These are phyloP conservation scores for Platanthera guangdongensis DNA, from an alignment of 106 monocot species.

Conservation along the genomic window DNA sequence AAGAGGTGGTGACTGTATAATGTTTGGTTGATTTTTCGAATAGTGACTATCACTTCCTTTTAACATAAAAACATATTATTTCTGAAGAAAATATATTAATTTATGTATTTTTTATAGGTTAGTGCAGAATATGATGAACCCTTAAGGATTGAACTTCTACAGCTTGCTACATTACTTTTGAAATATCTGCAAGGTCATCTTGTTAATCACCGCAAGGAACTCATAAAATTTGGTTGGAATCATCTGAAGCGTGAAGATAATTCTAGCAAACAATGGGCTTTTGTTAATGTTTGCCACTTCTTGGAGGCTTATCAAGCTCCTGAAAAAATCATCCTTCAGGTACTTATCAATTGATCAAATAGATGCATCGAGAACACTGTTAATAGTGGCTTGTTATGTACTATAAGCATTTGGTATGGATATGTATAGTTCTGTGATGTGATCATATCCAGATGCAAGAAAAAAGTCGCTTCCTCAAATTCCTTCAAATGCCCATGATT, in stretches of 20 bases:
- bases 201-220: conserved; percentile 92
- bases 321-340: conserved; percentile 98
- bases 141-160: conserved; percentile 86
- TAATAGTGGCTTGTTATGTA: neutral
- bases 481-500: neutral
- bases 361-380: neutral
- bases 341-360: conserved; percentile 15
- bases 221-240: conserved; percentile 99
- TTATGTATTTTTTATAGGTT: conserved; percentile 41
- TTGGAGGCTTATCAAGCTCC: conserved; percentile 99
- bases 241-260: conserved; percentile 99
- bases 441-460: neutral
- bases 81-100: neutral
- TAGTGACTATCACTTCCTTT: neutral
- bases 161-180: conserved; percentile 90
- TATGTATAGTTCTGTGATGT: neutral
- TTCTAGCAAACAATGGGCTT: conserved; percentile 99
- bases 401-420: neutral
- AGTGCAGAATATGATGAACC: conserved; percentile 98
- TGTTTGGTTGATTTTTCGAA: neutral
- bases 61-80: neutral
- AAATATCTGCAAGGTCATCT: conserved; percentile 94
- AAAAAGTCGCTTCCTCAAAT: neutral
- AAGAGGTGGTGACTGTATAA: conserved; percentile 52
- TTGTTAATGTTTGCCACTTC: conserved; percentile 99